phyloP scores from a whole-genome alignment of 106 monocot species.

The Acanthochlamys bracteata region DNA sequence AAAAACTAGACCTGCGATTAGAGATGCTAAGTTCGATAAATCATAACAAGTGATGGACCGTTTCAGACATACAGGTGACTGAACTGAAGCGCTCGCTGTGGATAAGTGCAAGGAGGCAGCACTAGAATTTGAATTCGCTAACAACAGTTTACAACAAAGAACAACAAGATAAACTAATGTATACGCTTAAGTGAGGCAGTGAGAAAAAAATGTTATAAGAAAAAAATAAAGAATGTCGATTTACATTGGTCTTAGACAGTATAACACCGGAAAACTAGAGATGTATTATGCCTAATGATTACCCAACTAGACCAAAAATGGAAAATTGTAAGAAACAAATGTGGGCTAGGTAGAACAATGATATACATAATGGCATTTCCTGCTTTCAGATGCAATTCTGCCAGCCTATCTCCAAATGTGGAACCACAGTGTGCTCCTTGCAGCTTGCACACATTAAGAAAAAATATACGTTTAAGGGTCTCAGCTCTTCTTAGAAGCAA shows the following conservation, averaged over 20 bases:
- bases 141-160: constrained; percentile 3
- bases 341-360: neutral
- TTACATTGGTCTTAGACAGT: constrained; percentile 4
- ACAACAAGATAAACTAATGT: constrained; percentile 1
- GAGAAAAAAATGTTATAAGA: neutral
- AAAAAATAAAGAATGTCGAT: constrained; percentile 1
- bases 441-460: no score
- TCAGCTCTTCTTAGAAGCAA: constrained; percentile 1
- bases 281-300: neutral
- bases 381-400: neutral
- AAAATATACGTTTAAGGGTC: constrained; percentile 3
- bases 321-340: neutral
- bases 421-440: neutral
- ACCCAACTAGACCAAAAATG: neutral
- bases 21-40: no score
- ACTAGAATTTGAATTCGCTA: neutral
- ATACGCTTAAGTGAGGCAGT: neutral
- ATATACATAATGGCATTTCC: neutral
- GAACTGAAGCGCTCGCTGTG: no score
- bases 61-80: no score
- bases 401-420: neutral
- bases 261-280: constrained; percentile 1
- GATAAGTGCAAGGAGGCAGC: no score
- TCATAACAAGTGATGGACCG: no score
- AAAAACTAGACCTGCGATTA: no score